A percentile compares a stretch with the other conserved stretches of the same genome.
Conservation (phyloP, 306 rosid species). For the Quercus aquifolioides region DNA sequence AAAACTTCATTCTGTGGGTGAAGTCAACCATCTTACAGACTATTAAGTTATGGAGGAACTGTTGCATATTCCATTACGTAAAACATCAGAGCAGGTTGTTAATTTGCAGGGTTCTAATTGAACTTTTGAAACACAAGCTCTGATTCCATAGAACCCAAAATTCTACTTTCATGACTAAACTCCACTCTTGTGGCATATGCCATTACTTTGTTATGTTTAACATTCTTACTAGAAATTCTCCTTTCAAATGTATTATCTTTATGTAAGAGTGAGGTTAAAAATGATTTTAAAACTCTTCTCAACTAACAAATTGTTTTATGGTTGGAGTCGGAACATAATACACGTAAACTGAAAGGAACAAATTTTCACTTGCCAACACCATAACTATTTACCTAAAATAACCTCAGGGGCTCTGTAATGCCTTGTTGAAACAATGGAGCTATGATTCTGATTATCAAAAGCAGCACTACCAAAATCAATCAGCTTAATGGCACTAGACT, state of each 20-base stretch:
- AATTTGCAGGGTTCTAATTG: not conserved
- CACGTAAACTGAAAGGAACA: slow-evolving; percentile 23
- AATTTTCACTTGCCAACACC: slow-evolving; percentile 43
- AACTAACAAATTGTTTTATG: slow-evolving; percentile 2
- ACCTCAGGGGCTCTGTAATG: slow-evolving; percentile 99
- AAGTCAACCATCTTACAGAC: not conserved
- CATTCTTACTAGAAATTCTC: not conserved
- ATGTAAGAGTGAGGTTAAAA: not conserved
- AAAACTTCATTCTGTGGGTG: not conserved
- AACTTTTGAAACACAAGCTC: no score
- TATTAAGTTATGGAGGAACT: not conserved
- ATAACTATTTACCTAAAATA: slow-evolving; percentile 75
- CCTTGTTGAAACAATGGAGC: slow-evolving; percentile 95
- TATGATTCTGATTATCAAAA: slow-evolving; percentile 79
- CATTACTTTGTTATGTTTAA: no score
- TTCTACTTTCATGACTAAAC: no score
- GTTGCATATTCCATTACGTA: not conserved
- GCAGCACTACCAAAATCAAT: slow-evolving; percentile 99
- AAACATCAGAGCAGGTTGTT: not conserved
- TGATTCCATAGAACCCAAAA: no score
- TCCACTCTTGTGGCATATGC: no score
- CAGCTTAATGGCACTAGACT: slow-evolving; percentile 99
- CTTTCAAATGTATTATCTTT: not conserved
- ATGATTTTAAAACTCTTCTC: not conserved
- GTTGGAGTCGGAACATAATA: slow-evolving; percentile 18